A percentile compares a stretch with the other conserved stretches of the same genome.
These are phyloP conservation scores for Aeschynomene evenia DNA, from an alignment of 306 rosid species.

Conservation along the genomic window DNA sequence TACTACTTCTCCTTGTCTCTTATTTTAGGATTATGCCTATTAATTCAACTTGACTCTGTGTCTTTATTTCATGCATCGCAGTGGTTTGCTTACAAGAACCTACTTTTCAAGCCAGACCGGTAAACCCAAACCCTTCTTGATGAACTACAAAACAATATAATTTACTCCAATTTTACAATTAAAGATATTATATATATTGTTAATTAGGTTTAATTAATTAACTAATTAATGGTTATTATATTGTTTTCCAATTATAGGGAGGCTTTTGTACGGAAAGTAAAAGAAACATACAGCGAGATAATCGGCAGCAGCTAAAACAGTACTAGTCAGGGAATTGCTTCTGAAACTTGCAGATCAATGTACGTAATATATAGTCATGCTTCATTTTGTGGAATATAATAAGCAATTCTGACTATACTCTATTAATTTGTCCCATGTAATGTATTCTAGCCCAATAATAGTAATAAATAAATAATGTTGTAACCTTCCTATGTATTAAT, in stretches of 20 bases:
- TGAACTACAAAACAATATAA: no score
- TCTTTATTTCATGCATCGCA: constrained; percentile 45
- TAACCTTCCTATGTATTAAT: constrained; percentile 32
- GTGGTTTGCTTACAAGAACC: constrained; percentile 90
- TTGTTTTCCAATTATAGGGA: constrained; percentile 57
- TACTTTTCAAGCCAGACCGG: constrained; percentile 79
- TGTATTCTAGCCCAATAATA: no score
- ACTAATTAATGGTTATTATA: not conserved
- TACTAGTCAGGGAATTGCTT: constrained; percentile 35
- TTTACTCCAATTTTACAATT: not conserved
- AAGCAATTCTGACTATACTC: constrained; percentile 46
- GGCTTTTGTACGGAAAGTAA: constrained; percentile 58
- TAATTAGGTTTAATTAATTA: not conserved
- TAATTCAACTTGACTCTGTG: constrained; percentile 4
- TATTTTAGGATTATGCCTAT: not conserved
- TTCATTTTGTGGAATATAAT: constrained; percentile 35
- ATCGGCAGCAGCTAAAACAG: constrained; percentile 71
- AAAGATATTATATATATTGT: not conserved
- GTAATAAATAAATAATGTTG: no score
- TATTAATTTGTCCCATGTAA: constrained; percentile 26
- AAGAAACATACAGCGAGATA: constrained; percentile 55
- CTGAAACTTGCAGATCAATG: constrained; percentile 47
- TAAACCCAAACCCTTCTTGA: constrained; percentile 17
- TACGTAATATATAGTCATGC: constrained; percentile 33
- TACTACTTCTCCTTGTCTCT: no score